Conservation (phyloP, 2,329 filamentous ascomycete genomes). For the Penicillium griseofulvum region DNA sequence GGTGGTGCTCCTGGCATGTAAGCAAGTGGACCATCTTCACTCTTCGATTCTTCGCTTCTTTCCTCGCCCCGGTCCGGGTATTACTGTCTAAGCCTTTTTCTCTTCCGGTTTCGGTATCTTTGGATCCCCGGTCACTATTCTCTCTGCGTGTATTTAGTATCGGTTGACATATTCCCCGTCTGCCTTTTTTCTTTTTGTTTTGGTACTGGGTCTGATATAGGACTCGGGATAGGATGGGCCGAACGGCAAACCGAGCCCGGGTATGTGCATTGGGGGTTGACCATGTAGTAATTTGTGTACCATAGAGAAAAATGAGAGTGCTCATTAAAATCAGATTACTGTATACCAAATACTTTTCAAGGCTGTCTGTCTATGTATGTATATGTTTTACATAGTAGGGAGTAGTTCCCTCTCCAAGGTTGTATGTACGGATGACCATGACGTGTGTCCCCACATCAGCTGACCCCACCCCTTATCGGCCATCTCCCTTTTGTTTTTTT, state of each 20-base stretch:
- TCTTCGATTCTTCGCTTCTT: constrained; percentile 15
- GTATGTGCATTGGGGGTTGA: constrained; percentile 14
- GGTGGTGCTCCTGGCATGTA: constrained; percentile 37
- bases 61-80: constrained; percentile 15
- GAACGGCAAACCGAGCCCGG: constrained; percentile 8
- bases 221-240: constrained; percentile 10
- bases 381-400: no score
- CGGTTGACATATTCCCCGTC: constrained; percentile 24
- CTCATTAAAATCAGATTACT: neutral
- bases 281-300: constrained; percentile 28
- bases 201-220: constrained; percentile 12
- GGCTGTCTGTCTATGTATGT: no score
- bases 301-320: constrained; percentile 27
- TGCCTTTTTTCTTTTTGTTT: constrained; percentile 15
- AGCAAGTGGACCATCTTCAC: constrained; percentile 15
- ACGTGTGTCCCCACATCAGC: constrained; percentile 11
- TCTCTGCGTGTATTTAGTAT: constrained; percentile 32
- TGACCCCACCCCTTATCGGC: constrained; percentile 11
- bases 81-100: constrained; percentile 16
- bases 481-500: neutral
- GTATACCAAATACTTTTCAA: neutral
- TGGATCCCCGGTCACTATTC: constrained; percentile 18
- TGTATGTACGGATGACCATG: constrained; percentile 6
- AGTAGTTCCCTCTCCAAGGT: no score
- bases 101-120: constrained; percentile 16